phyloP scores from a whole-genome alignment of 768 basidiomycete species.

The Amanita exitialis region DNA sequence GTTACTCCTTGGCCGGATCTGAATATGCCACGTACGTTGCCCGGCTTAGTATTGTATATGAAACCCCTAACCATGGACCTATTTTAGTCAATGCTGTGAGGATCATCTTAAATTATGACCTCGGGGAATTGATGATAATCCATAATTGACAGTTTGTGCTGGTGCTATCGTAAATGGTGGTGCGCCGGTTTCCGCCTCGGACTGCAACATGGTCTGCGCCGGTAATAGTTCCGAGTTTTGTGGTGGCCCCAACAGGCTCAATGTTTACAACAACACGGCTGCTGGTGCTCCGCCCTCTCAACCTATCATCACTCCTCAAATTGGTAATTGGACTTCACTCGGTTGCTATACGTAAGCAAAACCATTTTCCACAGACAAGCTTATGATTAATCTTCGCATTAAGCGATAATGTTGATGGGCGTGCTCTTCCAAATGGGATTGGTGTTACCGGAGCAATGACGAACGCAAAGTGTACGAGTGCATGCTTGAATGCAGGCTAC shows the following conservation, averaged over 20 bases:
- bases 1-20: conserved; percentile 27
- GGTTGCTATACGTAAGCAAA: conserved; percentile 62
- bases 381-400: conserved; percentile 16
- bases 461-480: conserved; percentile 46
- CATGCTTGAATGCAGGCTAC: conserved; percentile 47
- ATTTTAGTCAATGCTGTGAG: conserved; percentile 46
- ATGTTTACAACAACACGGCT: conserved; percentile 63
- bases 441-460: conserved; percentile 34
- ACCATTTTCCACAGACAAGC: conserved; percentile 8
- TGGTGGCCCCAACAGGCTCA: conserved; percentile 61
- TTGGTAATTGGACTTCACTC: conserved; percentile 54
- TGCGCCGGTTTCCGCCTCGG: conserved; percentile 33
- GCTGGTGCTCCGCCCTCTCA: conserved; percentile 25
- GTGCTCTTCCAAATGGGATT: conserved; percentile 27
- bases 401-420: conserved; percentile 34
- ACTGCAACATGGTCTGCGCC: conserved; percentile 58
- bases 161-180: conserved; percentile 33
- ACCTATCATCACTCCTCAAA: conserved; percentile 35
- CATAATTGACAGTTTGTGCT: conserved; percentile 39
- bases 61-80: conserved; percentile 22
- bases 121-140: no score
- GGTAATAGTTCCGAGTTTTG: conserved; percentile 61
- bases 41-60: not conserved
- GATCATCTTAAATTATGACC: conserved; percentile 13
- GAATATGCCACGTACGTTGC: conserved; percentile 27